phyloP scores from a whole-genome alignment of 2,329 filamentous ascomycete species.

The Fusarium denticulatum region DNA sequence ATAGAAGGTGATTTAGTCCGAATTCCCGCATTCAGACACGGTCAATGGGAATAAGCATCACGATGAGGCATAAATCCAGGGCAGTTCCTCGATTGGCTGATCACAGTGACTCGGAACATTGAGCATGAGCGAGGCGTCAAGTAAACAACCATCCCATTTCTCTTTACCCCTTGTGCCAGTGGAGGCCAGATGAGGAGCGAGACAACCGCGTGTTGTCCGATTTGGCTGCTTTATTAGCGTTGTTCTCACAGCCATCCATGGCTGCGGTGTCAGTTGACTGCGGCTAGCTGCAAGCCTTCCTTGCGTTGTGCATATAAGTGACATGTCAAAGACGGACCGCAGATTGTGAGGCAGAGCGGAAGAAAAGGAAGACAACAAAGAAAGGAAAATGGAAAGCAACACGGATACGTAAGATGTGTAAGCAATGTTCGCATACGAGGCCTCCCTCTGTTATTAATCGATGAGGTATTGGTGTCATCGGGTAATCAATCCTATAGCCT shows the following conservation, averaged over 20 bases:
- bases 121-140: constrained; percentile 1
- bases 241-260: constrained; percentile 30
- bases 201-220: neutral
- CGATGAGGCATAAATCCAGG: neutral
- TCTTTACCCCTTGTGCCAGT: neutral
- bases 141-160: neutral
- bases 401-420: neutral
- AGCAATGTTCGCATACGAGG: constrained; percentile 12
- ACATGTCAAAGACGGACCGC: constrained; percentile 15
- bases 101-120: neutral
- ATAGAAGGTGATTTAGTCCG: constrained; percentile 2
- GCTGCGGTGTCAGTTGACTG: constrained; percentile 16
- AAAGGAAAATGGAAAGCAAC: neutral
- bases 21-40: neutral
- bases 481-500: neutral
- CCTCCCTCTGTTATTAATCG: neutral
- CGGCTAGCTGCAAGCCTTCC: constrained; percentile 19
- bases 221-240: constrained; percentile 28
- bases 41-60: constrained; percentile 6
- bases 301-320: constrained; percentile 24
- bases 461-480: neutral
- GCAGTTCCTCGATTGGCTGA: neutral
- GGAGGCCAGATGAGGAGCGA: neutral
- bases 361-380: neutral
- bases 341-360: constrained; percentile 3